A percentile compares a stretch with the other conserved stretches of the same genome.
Evolutionary conservation across 805 yeast species (phyloP).

Genomic region (Monosporozyma unispora): DNA sequence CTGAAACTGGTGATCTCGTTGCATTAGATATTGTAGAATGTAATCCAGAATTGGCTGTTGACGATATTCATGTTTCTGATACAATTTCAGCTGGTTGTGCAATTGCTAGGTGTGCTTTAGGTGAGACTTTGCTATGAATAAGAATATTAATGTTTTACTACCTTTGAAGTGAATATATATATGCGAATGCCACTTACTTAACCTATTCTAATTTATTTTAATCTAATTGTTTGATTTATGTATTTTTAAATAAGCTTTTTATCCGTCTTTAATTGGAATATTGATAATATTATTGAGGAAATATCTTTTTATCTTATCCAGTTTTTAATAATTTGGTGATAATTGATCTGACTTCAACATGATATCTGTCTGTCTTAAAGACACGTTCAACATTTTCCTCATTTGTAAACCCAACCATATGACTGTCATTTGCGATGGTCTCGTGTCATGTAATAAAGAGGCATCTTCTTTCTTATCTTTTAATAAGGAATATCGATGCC

Average conservation of each 20-base stretch:
- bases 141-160: background rate
- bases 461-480: conserved; percentile 33
- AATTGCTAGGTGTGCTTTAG: conserved; percentile 86
- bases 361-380: conserved; percentile 59
- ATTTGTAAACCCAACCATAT: conserved; percentile 89
- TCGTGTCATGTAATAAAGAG: conserved; percentile 43
- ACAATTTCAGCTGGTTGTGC: conserved; percentile 89
- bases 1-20: conserved; percentile 77
- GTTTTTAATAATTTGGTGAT: conserved; percentile 55
- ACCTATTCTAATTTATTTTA: background rate
- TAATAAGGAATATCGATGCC: conserved; percentile 34
- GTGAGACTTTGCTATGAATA: conserved; percentile 56
- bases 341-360: conserved; percentile 56
- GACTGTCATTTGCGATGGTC: conserved; percentile 71
- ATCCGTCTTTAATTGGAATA: background rate
- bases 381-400: conserved; percentile 74
- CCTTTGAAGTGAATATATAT: background rate
- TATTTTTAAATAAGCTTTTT: too few species aligned
- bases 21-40: conserved; percentile 91
- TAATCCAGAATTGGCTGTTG: conserved; percentile 79
- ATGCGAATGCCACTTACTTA: background rate
- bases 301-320: background rate
- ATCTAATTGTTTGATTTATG: background rate
- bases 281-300: background rate
- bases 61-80: conserved; percentile 65